Evolutionary conservation across 306 rosid genomes (phyloP).

Genomic region (Quercus aquifolioides): DNA sequence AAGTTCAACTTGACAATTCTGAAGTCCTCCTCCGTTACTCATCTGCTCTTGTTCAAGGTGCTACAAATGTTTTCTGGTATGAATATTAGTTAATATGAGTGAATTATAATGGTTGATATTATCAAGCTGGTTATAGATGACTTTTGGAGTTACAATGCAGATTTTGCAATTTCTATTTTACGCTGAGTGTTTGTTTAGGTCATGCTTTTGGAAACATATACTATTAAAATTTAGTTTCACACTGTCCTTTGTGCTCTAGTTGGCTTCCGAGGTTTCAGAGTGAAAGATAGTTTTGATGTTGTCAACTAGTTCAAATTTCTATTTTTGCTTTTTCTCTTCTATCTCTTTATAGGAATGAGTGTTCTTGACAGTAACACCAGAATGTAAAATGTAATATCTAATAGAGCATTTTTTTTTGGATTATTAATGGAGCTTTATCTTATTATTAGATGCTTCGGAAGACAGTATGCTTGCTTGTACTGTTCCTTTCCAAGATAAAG

Average conservation of each 20-base stretch:
- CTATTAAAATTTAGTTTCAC: not conserved
- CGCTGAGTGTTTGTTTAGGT: not conserved
- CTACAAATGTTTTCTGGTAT: conserved; percentile 96
- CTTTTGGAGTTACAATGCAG: not conserved
- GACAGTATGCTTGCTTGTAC: not conserved
- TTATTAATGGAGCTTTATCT: too few species aligned
- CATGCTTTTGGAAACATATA: not conserved
- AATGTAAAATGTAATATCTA: not conserved
- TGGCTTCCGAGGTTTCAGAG: conserved; percentile 1
- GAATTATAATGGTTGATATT: not conserved
- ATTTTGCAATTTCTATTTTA: not conserved
- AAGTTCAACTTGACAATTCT: conserved; percentile 70
- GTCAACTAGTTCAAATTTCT: not conserved
- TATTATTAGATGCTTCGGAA: not conserved
- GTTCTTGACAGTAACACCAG: not conserved
- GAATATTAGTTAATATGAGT: conserved; percentile 14
- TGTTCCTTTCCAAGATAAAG: not conserved
- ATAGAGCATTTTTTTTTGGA: too few species aligned
- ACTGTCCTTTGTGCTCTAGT: conserved; percentile 2
- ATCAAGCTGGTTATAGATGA: not conserved
- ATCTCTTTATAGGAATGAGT: not conserved
- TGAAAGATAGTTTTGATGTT: not conserved
- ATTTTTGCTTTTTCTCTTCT: not conserved
- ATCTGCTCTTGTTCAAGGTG: conserved; percentile 97
- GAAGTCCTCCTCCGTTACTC: conserved; percentile 96